Evolutionary conservation across 441 rosid genomes (phyloP), one percentile per base, ranked within the genome.

Genomic region (Gossypium laxum): DNA sequence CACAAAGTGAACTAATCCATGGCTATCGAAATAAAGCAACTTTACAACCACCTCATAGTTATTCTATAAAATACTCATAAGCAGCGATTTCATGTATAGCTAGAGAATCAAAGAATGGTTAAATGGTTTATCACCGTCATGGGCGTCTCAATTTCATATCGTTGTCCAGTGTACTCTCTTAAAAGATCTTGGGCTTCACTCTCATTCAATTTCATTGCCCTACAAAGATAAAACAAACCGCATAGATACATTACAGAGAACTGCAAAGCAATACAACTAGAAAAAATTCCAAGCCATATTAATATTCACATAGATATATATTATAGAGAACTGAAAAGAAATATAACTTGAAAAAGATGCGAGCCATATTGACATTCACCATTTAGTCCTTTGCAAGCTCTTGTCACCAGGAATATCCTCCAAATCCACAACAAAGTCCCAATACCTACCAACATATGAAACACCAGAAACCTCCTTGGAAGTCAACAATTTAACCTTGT

Each of bases 311-410:
- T 30, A 56, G 17, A 22, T 47, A 77, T 59, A 52, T 63, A 47
- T 4, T 38, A 48, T 4, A 71, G 2, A 57, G 68, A 30, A 59
- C 51, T 64, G 51, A 51, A 67, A 15, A 74, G 48, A 47, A 58
- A 70, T 34, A 45, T 4, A 72, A 64, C 72, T 71, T 71, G 8
- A 70, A 72, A 74, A n/a, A 64, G 54, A 15, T 41, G 19, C 45
- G n/a, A 72, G 26, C 38, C 34, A 47, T 26, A 12, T 24, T 69
- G 63, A 69, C 41, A 54, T 64, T 73, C 80, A 91, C 98, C 98
- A 93, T 89, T 86, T 88, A 22, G 97, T 91, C 82, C 89, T 87
- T 73, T 91, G 97, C 79, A 93, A 83, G 69, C 85, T 86, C 85
- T 86, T 91, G 60, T 83, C 85, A 8, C 98, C 98, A 0, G 93